A percentile compares a stretch with the other conserved stretches of the same genome.
Conservation (phyloP, 164 flowering plant species). For the Vitis rupestris region DNA sequence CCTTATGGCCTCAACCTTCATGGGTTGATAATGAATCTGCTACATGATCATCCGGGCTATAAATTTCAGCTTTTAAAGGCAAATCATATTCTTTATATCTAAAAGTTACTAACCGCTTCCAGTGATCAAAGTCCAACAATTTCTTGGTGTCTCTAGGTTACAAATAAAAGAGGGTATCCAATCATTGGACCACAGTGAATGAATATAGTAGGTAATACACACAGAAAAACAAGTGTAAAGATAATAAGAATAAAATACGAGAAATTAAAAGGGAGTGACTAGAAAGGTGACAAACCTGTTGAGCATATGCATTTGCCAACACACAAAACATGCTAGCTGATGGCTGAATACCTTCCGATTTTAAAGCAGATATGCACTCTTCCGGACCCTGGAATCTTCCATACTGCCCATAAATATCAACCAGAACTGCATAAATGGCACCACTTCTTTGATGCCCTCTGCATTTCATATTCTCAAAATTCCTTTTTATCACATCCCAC, state of each 20-base stretch:
- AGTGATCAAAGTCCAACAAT: too few relatives aligned
- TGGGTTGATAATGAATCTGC: too few relatives aligned
- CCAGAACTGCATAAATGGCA: conserved; percentile 63
- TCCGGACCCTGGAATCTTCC: conserved; percentile 68
- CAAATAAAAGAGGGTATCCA: too few relatives aligned
- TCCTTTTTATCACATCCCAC: conserved; percentile 63
- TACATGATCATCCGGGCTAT: too few relatives aligned
- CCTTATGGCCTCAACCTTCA: too few relatives aligned
- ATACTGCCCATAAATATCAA: conserved; percentile 84
- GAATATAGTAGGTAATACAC: not conserved
- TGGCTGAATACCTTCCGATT: conserved; percentile 54
- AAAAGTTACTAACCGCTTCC: too few relatives aligned
- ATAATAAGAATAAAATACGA: not conserved
- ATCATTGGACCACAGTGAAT: too few relatives aligned
- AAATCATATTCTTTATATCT: too few relatives aligned
- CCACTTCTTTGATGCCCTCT: conserved; percentile 53
- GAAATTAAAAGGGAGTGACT: not conserved
- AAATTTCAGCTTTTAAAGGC: too few relatives aligned
- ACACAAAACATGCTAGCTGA: conserved; percentile 58
- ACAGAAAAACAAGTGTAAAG: not conserved
- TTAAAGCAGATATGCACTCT: conserved; percentile 56
- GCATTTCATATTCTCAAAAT: conserved; percentile 59
- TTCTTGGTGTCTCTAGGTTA: too few relatives aligned
- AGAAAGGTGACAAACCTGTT: conserved; percentile 47
- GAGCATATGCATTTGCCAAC: conserved; percentile 82